Evolutionary conservation across 2,329 filamentous ascomycete genomes (phyloP).

Genomic region (Paecilomyces dactylethromorphus): DNA sequence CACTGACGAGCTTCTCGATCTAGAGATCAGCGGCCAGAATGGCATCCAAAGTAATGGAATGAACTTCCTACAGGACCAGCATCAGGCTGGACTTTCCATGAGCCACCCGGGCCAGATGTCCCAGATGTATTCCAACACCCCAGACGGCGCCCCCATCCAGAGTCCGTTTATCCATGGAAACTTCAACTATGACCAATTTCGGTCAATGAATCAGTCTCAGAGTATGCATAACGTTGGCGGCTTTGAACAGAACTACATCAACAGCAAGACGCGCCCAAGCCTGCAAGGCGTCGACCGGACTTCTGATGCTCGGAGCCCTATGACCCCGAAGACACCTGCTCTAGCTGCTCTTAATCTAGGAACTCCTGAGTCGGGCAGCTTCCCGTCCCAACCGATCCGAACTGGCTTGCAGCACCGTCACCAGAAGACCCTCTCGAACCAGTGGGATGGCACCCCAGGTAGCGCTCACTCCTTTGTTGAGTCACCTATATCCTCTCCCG

Average conservation of each 20-base stretch:
- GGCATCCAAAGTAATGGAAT: slow-evolving; percentile 27
- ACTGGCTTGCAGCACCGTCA: slow-evolving; percentile 56
- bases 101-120: slow-evolving; percentile 63
- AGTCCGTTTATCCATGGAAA: slow-evolving; percentile 73
- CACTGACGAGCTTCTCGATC: slow-evolving; percentile 81
- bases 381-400: slow-evolving; percentile 72
- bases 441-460: slow-evolving; percentile 82
- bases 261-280: slow-evolving; percentile 52
- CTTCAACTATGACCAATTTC: slow-evolving; percentile 73
- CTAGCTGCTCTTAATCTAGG: slow-evolving; percentile 66
- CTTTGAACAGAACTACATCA: slow-evolving; percentile 52
- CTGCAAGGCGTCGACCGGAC: slow-evolving; percentile 65
- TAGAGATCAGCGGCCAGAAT: slow-evolving; percentile 38
- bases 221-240: slow-evolving; percentile 33
- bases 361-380: slow-evolving; percentile 64
- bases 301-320: slow-evolving; percentile 69
- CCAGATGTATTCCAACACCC: slow-evolving; percentile 79
- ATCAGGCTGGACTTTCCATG: slow-evolving; percentile 48
- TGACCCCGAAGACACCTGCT: slow-evolving; percentile 79
- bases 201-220: slow-evolving; percentile 44
- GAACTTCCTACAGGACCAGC: slow-evolving; percentile 46
- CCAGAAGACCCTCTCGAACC: slow-evolving; percentile 77
- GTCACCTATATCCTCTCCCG: slow-evolving; percentile 80
- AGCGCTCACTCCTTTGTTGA: slow-evolving; percentile 81
- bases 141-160: slow-evolving; percentile 84